A percentile compares a stretch with the other conserved stretches of the same genome.
phyloP scores from a whole-genome alignment of 2,329 filamentous ascomycete genomes.

The Penicillium aurantiogriseum region DNA sequence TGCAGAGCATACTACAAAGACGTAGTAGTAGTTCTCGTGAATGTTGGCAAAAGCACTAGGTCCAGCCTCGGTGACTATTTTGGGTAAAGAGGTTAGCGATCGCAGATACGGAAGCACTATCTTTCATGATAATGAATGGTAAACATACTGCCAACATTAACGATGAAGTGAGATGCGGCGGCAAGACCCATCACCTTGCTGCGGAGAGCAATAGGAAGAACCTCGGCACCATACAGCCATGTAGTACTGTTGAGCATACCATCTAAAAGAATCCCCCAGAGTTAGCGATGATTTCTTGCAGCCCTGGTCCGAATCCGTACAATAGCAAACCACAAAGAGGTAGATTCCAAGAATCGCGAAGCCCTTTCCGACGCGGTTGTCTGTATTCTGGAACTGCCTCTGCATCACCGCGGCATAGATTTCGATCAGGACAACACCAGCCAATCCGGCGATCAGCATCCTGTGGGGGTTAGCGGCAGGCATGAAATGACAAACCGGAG shows the following conservation, averaged over 20 bases:
- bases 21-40: slow-evolving; percentile 60
- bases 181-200: slow-evolving; percentile 58
- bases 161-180: slow-evolving; percentile 54
- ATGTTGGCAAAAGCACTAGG: slow-evolving; percentile 58
- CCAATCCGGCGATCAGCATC: slow-evolving; percentile 56
- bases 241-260: slow-evolving; percentile 55
- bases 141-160: slow-evolving; percentile 51
- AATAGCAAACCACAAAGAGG: slow-evolving; percentile 57
- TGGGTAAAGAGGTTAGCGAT: neutral
- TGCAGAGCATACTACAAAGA: slow-evolving; percentile 54
- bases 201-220: slow-evolving; percentile 53
- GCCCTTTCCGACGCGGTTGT: slow-evolving; percentile 57
- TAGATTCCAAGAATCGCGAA: slow-evolving; percentile 62
- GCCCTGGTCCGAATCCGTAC: slow-evolving; percentile 32
- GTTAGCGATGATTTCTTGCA: slow-evolving; percentile 1
- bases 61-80: slow-evolving; percentile 52
- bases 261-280: slow-evolving; percentile 32
- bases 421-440: slow-evolving; percentile 55
- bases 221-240: slow-evolving; percentile 57
- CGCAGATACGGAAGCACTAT: neutral
- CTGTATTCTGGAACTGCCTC: slow-evolving; percentile 54
- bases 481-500: neutral
- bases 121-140: neutral
- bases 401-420: slow-evolving; percentile 62
- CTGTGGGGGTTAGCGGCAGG: slow-evolving; percentile 28